Evolutionary conservation across 1,284 basidiomycete genomes (phyloP), one percentile per base, ranked within the genome.

Genomic region (Laetiporus sulphureus): DNA sequence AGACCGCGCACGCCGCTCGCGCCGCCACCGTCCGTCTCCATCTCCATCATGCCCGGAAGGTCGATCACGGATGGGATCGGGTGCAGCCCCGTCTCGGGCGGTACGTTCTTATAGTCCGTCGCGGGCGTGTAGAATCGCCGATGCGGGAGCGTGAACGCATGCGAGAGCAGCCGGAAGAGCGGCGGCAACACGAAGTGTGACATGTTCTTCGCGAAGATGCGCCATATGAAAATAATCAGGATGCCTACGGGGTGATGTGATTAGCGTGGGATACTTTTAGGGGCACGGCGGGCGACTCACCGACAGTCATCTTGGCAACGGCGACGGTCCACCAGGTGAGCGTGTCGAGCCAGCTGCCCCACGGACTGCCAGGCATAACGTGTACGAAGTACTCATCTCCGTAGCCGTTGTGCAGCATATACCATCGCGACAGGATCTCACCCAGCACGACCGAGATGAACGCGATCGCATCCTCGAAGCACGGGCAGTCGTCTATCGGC

Each of bases 391-490:
- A 58, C 21, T 40, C 48, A 29, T 54, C 42, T 38, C 67, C 65
- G 27, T 66, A 61, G 1, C 66, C 69, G 34, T 66, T 61, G 16
- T 60, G 58, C 4, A 51, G 52, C 41, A 63, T 58, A 42, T 69
- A 71, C 83, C 89, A 92, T 39, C 77, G 69, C 0, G 79, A 80
- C 1, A 93, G 58, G 16, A 79, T 68, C 15, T 75, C 68, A 15
- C 95, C 95, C 40, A 89, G 71, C 12, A 90, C 73, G 32, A 94
- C 92, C 10, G 89, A 84, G 18, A 91, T 67, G 53, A 95, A 89
- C 0, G 95, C 93, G 41, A 97, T 95, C 4, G 93, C 91, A 56
- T 99, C 95, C 62, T 98, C 95, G 62, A 97, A 99, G 64, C 95
- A 98, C 1, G 95, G 96, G 56, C 95, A 98, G 57, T 96, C 91